Percentiles rank a stretch among this genome's conserved stretches.
Conservation (phyloP, 179 eudicot species). For the Beta corolliflora region DNA sequence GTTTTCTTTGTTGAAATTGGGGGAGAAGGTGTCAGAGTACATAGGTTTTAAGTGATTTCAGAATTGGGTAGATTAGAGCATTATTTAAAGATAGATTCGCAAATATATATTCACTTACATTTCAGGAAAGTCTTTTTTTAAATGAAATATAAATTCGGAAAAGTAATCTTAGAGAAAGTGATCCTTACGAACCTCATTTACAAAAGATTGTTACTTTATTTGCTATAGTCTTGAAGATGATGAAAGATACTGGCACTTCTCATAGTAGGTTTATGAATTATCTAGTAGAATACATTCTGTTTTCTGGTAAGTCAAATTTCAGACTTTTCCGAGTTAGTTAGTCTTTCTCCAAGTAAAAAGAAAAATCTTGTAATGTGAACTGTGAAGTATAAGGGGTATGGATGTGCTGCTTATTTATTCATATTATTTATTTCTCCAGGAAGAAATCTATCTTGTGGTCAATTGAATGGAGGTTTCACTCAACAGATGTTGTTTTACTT, state of each 20-base stretch:
- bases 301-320: not conserved
- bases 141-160: too few relatives aligned
- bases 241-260: not conserved
- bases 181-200: not conserved
- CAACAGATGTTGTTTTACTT: conserved; percentile 69
- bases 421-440: conserved; percentile 39
- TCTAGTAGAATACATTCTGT: not conserved
- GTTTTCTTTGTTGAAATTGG: not conserved
- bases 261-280: not conserved
- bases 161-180: too few relatives aligned
- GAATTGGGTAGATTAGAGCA: not conserved
- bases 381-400: not conserved
- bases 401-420: not conserved
- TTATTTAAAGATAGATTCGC: not conserved
- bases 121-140: not conserved
- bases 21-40: too few relatives aligned
- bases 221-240: not conserved
- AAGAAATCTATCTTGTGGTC: conserved; percentile 77
- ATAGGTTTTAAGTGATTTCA: not conserved
- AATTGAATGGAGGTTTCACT: conserved; percentile 91
- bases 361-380: not conserved
- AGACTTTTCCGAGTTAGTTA: not conserved
- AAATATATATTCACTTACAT: not conserved
- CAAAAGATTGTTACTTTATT: not conserved
- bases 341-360: not conserved